A percentile compares a stretch with the other conserved stretches of the same genome.
These are phyloP conservation scores for Betula pendula DNA, from an alignment of 306 rosid genomes.

Conservation along the genomic window DNA sequence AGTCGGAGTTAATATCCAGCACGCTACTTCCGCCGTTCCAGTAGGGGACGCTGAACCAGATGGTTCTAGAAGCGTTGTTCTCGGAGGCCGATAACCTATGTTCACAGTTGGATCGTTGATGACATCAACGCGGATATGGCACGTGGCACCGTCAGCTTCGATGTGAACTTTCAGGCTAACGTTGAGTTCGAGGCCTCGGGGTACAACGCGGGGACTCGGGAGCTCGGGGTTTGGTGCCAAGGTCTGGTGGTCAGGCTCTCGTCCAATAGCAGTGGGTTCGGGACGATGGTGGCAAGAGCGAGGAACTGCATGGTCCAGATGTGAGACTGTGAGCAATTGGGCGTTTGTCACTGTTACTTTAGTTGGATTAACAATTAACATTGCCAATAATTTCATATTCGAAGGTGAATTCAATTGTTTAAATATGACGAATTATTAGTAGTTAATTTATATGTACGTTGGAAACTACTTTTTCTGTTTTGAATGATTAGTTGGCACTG, in stretches of 20 bases:
- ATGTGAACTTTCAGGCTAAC: constrained; percentile 44
- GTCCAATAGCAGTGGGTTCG: constrained; percentile 39
- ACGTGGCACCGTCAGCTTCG: constrained; percentile 45
- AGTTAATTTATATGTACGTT: not conserved
- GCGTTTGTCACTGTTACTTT: not conserved
- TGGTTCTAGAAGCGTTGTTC: constrained; percentile 45
- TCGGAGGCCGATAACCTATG: constrained; percentile 34
- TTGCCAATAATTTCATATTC: not conserved
- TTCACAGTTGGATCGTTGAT: not conserved
- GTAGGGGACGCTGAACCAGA: constrained; percentile 42
- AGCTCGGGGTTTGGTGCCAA: constrained; percentile 54
- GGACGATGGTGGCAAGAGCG: constrained; percentile 42
- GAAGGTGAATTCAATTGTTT: not conserved
- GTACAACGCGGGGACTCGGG: constrained; percentile 60
- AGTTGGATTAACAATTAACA: not conserved
- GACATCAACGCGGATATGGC: constrained; percentile 40
- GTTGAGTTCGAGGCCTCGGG: constrained; percentile 56
- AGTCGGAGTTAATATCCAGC: constrained; percentile 24
- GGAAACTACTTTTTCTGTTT: too few species aligned
- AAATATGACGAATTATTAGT: not conserved
- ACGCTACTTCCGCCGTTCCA: constrained; percentile 48
- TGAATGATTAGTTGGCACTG: too few species aligned
- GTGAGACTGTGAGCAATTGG: constrained; percentile 30
- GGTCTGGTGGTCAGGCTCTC: constrained; percentile 38
- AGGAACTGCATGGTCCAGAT: constrained; percentile 53